A percentile compares a stretch with the other conserved stretches of the same genome.
Conservation (phyloP, 116 monocot genomes). For the Iris pallida region DNA sequence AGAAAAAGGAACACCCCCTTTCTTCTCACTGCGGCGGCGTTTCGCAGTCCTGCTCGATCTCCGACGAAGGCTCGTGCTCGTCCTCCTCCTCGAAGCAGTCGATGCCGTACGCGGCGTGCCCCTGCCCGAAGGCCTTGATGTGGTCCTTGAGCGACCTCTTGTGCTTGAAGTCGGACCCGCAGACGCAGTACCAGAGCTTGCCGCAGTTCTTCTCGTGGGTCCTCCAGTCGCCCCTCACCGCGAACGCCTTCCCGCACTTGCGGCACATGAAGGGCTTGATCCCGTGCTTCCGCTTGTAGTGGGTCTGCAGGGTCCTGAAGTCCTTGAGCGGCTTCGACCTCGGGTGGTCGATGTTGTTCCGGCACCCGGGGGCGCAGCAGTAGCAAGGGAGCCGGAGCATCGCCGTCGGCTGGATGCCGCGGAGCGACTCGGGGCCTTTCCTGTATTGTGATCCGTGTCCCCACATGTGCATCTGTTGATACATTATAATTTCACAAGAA, state of each 20-base stretch:
- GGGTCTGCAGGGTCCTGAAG: constrained; percentile 83
- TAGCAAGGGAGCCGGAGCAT: constrained; percentile 46
- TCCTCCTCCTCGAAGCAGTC: constrained; percentile 63
- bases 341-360: constrained; percentile 57
- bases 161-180: constrained; percentile 90
- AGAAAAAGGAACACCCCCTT: constrained; percentile 26
- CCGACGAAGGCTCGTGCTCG: constrained; percentile 57
- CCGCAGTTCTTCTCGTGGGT: constrained; percentile 97
- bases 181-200: constrained; percentile 81
- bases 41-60: constrained; percentile 54
- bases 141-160: constrained; percentile 92
- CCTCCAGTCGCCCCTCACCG: constrained; percentile 84
- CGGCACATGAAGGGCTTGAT: constrained; percentile 85
- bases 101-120: constrained; percentile 68
- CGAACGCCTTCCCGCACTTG: constrained; percentile 82
- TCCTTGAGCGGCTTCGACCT: constrained; percentile 78
- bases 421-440: constrained; percentile 36
- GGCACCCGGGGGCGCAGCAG: constrained; percentile 43
- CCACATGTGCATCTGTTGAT: constrained; percentile 47
- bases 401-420: constrained; percentile 44
- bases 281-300: constrained; percentile 88
- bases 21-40: constrained; percentile 69
- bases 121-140: constrained; percentile 72
- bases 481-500: too few species aligned
- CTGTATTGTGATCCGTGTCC: constrained; percentile 52